Base-by-base conservation (phyloP, 176 grass and related monocot species). In the Eragrostis nindensis region DNA sequence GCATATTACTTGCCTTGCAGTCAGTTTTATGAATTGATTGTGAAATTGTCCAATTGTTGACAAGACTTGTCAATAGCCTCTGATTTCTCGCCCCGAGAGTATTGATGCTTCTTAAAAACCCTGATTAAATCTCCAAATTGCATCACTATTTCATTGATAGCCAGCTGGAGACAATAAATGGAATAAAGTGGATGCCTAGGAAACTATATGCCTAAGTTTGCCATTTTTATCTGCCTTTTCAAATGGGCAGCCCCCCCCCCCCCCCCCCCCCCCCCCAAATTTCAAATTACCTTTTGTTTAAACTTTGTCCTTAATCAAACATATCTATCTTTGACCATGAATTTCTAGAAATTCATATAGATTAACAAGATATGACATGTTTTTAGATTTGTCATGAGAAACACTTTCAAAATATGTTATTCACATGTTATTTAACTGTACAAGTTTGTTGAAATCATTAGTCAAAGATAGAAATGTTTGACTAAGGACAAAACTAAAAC, bases 111-210 rank as follows among this genome's bases (percentile, higher is more conserved):
- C 38, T 80, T 74, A 48, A 36, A 66, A 59, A 80, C 0, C 12
- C 13, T 86, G 12, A 52, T 70, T 2, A 59, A 80, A 80, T 57
- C 70, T 49, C 5, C 29, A 39, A 18, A 82, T 62, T 48, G 54
- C 71, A 70, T 71, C 15, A 81, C n/a, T 81, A 15, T 52, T 48
- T 52, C 17, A 18, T 52, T 52, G 14, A 52, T 52, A 81, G 53
- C 66, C 60, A 21, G 6, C 18, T 62, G 27, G 67, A 39, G 18
- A 17, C 46, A 60, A 69, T 59, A 46, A 81, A 71, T 36, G 11
- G 24, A 80, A 57, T 65, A 80, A 71, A 47, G 59, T 71, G 40
- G 40, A 47, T 29, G 26, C 30, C n/a, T 53, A 6, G 16, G 16
- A 7, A 53, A 53, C 17, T 15, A 1, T 48, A 12, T 12, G 14